Evolutionary conservation across 805 yeast genomes (phyloP).

Genomic region (Sugiyamaella mastotermitis): DNA sequence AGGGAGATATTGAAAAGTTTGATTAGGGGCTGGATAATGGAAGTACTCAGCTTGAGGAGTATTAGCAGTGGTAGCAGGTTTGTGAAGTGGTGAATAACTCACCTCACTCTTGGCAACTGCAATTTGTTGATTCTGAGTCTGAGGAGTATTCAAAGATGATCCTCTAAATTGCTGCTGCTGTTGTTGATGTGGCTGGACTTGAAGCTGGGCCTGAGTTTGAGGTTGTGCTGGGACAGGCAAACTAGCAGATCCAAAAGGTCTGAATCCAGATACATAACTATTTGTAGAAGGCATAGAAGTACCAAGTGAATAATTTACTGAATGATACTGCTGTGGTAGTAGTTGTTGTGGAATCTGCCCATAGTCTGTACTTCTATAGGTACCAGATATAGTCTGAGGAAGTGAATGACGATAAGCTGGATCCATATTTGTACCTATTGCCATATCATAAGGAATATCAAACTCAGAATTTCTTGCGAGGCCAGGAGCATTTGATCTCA

Average conservation of each 20-base stretch:
- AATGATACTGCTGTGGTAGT: constrained; percentile 1
- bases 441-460: constrained; percentile 9
- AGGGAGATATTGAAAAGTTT: constrained; percentile 6
- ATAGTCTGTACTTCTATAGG: too few relatives aligned
- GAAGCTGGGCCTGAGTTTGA: background rate
- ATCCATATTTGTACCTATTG: background rate
- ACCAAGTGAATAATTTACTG: background rate
- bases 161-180: constrained; percentile 1
- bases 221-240: background rate
- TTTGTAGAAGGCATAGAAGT: constrained; percentile 1
- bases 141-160: too few relatives aligned
- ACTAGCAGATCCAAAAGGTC: constrained; percentile 15
- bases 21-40: constrained; percentile 3
- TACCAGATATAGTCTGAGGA: too few relatives aligned
- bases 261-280: constrained; percentile 12
- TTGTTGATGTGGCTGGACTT: background rate
- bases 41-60: background rate
- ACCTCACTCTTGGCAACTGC: too few relatives aligned
- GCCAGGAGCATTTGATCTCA: background rate
- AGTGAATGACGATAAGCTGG: background rate
- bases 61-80: constrained; percentile 4
- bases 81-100: constrained; percentile 7
- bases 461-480: background rate
- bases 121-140: too few relatives aligned
- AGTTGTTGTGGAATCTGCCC: constrained; percentile 1